Conservation (phyloP, 108 stramenopile species). For the Chaetoceros tenuissimus region DNA sequence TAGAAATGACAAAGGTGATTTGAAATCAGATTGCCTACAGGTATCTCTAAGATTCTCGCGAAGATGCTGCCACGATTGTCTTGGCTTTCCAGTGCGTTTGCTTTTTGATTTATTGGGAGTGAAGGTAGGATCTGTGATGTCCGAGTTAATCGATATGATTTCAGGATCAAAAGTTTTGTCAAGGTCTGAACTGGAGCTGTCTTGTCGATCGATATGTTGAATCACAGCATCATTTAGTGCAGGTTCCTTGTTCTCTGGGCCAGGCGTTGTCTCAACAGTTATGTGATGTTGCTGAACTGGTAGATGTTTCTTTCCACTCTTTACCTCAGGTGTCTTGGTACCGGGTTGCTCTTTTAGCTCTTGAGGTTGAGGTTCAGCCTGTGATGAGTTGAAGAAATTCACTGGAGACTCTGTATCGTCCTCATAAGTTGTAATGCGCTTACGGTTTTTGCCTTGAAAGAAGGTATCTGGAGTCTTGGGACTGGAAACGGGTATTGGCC, state of each 20-base stretch:
- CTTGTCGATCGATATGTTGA: neutral
- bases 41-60: neutral
- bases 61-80: neutral
- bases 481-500: neutral
- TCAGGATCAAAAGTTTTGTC: neutral
- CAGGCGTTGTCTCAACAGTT: neutral
- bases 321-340: no score
- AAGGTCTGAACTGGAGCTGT: neutral
- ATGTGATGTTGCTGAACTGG: neutral
- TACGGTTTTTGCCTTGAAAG: neutral
- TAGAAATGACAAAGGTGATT: neutral
- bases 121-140: neutral
- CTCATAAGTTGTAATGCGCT: neutral
- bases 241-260: neutral
- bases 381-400: no score
- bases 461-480: neutral
- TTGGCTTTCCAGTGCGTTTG: no score
- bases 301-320: no score
- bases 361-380: no score
- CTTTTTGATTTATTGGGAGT: neutral
- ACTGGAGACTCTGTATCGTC: neutral
- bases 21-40: neutral
- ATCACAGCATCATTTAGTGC: neutral
- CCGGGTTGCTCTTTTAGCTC: no score
- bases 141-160: neutral